phyloP scores from a whole-genome alignment of 352 stramenopile genomes.

The Thalassiosira allenii region DNA sequence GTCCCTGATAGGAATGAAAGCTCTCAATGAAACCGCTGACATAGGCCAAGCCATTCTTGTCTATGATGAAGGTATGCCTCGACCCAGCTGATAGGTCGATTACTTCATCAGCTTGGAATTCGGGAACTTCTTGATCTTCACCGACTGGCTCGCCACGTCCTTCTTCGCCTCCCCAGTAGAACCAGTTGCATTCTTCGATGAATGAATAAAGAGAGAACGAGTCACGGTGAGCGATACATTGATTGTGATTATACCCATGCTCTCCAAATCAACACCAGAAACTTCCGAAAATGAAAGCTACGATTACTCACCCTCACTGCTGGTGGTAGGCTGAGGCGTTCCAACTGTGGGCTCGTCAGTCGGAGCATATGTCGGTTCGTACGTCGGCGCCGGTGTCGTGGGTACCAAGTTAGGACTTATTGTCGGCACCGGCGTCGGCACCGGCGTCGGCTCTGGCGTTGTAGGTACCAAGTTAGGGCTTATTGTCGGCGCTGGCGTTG shows the following conservation, averaged over 20 bases:
- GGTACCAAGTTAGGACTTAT: too few relatives aligned
- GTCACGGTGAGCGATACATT: not conserved
- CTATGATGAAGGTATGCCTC: conserved; percentile 43
- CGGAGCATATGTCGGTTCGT: not conserved
- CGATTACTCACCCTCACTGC: too few relatives aligned
- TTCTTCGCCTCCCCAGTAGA: conserved; percentile 45
- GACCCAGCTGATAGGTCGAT: conserved; percentile 31
- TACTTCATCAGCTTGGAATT: conserved; percentile 23
- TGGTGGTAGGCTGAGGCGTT: not conserved
- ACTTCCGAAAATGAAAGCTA: not conserved
- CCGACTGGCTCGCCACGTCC: conserved; percentile 26
- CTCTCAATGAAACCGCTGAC: conserved; percentile 52
- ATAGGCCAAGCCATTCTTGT: conserved; percentile 20
- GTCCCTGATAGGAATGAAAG: conserved; percentile 27
- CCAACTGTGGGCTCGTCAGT: not conserved
- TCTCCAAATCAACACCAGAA: too few relatives aligned
- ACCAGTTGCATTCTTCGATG: conserved; percentile 21
- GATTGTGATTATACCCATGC: not conserved
- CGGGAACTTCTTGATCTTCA: conserved; percentile 15
- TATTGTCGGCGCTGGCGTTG: too few relatives aligned
- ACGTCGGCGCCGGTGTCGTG: not conserved
- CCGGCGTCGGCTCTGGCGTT: too few relatives aligned
- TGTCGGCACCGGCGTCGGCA: too few relatives aligned
- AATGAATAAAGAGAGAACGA: not conserved
- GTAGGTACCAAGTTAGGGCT: too few relatives aligned